Conservation (phyloP, 805 yeast species). For the Henningerozyma blattae region DNA sequence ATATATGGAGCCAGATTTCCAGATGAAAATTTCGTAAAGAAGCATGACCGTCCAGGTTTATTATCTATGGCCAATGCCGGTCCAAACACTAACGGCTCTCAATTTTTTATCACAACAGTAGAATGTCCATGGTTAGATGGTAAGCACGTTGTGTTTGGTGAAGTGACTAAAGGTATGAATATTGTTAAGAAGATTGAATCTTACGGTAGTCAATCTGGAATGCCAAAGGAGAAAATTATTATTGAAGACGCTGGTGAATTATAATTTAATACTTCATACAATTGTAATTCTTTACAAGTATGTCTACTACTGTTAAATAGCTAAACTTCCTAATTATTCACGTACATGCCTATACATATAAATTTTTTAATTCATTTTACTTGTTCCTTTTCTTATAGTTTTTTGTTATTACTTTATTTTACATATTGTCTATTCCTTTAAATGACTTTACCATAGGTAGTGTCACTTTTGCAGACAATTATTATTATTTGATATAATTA, state of each 20-base stretch:
- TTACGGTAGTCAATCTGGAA: slow-evolving; percentile 56
- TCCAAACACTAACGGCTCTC: slow-evolving; percentile 87
- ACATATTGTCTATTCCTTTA: no score
- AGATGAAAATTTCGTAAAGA: slow-evolving; percentile 52
- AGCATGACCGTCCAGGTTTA: slow-evolving; percentile 69
- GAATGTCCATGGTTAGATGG: slow-evolving; percentile 72
- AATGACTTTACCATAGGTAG: no score
- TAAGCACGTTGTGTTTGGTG: slow-evolving; percentile 69
- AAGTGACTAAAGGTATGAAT: slow-evolving; percentile 55
- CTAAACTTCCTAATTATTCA: no score
- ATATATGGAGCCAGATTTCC: slow-evolving; percentile 62
- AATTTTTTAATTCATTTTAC: no score
- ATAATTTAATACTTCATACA: no score
- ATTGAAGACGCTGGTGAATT: slow-evolving; percentile 50
- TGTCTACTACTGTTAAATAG: no score
- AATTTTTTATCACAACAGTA: slow-evolving; percentile 78
- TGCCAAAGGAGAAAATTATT: slow-evolving; percentile 50
- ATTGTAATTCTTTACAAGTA: no score
- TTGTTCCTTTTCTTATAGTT: no score
- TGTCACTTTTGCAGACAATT: no score
- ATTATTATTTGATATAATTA: no score
- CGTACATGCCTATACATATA: no score
- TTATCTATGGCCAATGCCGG: slow-evolving; percentile 91
- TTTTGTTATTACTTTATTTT: no score
- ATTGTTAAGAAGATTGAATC: slow-evolving; percentile 48